Evolutionary conservation across 345 rosid species (phyloP).

Genomic region (Syzygium jambos): DNA sequence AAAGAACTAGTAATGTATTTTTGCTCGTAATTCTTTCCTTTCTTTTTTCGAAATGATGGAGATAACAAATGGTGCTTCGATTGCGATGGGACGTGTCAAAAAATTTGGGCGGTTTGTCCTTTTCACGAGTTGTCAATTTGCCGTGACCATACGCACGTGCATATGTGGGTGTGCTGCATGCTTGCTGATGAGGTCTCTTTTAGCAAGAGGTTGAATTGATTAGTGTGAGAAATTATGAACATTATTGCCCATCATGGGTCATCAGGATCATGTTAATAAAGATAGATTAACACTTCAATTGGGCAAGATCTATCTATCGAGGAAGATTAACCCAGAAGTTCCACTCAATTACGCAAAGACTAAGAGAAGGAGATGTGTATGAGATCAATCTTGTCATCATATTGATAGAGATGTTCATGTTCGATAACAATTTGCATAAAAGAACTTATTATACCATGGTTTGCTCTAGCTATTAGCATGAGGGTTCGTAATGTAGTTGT

Average conservation of each 20-base stretch:
- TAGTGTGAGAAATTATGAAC: background rate
- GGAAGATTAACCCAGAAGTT: background rate
- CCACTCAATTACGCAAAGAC: background rate
- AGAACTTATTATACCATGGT: background rate
- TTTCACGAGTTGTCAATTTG: background rate
- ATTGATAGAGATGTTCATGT: background rate
- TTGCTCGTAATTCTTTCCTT: background rate
- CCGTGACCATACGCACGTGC: background rate
- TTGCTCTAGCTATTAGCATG: background rate
- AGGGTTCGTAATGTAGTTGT: background rate
- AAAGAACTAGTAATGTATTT: background rate
- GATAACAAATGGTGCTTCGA: background rate
- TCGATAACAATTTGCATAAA: background rate
- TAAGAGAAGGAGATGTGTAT: too few species aligned
- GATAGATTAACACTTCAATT: background rate
- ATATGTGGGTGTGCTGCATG: background rate
- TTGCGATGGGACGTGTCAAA: background rate
- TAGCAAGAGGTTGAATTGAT: background rate
- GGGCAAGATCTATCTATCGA: background rate
- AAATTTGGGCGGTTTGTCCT: background rate
- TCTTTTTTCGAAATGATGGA: background rate
- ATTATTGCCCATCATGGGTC: background rate
- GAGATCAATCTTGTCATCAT: background rate
- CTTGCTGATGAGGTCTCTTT: background rate
- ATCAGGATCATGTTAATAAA: background rate